Evolutionary conservation across 352 stramenopile species (phyloP).

Genomic region (Phytophthora fragariaefolia): DNA sequence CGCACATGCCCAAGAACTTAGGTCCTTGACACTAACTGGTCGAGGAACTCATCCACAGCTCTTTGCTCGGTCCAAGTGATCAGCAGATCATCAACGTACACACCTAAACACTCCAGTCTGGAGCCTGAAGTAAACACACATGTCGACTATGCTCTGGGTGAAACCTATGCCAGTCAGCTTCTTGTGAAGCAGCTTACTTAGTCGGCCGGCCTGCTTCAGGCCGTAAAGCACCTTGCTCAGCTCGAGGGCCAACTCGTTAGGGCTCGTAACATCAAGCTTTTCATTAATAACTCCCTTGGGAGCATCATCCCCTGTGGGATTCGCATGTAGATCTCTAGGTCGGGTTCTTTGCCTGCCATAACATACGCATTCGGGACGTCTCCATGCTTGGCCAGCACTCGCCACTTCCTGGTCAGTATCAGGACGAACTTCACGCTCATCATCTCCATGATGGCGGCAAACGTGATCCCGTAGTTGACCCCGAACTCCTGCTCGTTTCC

Average conservation of each 20-base stretch:
- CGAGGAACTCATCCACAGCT: conserved; percentile 19
- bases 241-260: conserved; percentile 11
- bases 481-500: conserved; percentile 30
- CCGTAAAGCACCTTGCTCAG: conserved; percentile 40
- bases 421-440: conserved; percentile 26
- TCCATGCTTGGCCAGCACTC: conserved; percentile 22
- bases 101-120: conserved; percentile 7
- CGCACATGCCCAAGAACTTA: conserved; percentile 41
- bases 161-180: conserved; percentile 22
- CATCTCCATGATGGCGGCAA: conserved; percentile 35
- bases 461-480: conserved; percentile 24
- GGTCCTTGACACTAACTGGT: conserved; percentile 36
- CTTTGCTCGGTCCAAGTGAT: conserved; percentile 1
- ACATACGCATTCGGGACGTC: conserved; percentile 41
- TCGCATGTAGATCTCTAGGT: conserved; percentile 27
- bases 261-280: conserved; percentile 5
- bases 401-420: conserved; percentile 8
- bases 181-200: conserved; percentile 28
- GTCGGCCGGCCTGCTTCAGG: conserved; percentile 29
- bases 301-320: conserved; percentile 30
- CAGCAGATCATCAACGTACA: conserved; percentile 36
- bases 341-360: conserved; percentile 22
- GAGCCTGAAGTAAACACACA: conserved; percentile 35
- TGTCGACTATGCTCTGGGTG: conserved; percentile 21
- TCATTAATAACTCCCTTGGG: conserved; percentile 6